phyloP scores from a whole-genome alignment of 306 rosid species.

The Pachyrhizus erosus region DNA sequence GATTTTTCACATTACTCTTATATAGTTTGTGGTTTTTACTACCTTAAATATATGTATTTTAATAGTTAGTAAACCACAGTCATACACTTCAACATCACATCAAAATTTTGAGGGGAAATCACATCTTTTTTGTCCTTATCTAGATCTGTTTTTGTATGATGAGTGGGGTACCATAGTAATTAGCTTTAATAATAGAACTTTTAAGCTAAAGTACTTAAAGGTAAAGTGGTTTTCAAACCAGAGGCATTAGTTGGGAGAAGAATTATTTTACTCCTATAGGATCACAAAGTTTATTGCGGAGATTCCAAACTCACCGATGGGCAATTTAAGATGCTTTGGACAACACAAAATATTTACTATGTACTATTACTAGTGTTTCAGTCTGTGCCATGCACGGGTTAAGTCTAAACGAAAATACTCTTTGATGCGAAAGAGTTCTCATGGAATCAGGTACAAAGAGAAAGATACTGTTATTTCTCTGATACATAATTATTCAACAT shows the following conservation, averaged over 20 bases:
- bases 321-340: slow-evolving; percentile 10
- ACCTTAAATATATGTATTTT: not conserved
- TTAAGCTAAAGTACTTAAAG: slow-evolving; percentile 13
- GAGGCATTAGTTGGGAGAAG: slow-evolving; percentile 21
- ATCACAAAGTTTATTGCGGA: slow-evolving; percentile 4
- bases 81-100: slow-evolving; percentile 38
- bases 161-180: slow-evolving; percentile 34
- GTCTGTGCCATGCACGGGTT: not conserved
- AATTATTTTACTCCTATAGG: slow-evolving; percentile 24
- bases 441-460: not conserved
- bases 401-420: not conserved
- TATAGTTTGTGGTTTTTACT: not conserved
- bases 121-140: slow-evolving; percentile 29
- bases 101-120: slow-evolving; percentile 34
- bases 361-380: not conserved
- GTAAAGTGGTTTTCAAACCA: slow-evolving; percentile 27
- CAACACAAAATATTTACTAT: not conserved
- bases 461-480: not conserved
- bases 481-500: not conserved
- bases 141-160: slow-evolving; percentile 4
- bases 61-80: not conserved
- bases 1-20: not conserved
- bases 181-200: slow-evolving; percentile 28
- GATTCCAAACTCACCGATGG: slow-evolving; percentile 11
- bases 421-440: not conserved